Evolutionary conservation across 352 stramenopile genomes (phyloP).

Genomic region (Phytophthora sp.): DNA sequence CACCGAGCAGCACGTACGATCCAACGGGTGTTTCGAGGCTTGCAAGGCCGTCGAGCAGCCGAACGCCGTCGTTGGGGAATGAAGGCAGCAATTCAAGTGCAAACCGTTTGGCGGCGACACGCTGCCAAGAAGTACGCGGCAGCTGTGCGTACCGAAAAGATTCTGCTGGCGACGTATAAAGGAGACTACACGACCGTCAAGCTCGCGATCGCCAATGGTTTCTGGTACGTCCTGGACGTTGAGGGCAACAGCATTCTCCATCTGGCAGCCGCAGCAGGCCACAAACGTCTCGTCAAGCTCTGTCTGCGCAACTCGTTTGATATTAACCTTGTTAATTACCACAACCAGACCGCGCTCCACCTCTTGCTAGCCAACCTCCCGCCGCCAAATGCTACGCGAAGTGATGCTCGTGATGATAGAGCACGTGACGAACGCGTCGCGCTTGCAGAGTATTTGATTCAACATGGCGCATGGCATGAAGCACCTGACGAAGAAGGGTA

Average conservation of each 20-base stretch:
- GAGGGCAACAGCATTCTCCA: conserved; percentile 80
- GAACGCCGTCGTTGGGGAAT: conserved; percentile 48
- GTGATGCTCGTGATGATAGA: conserved; percentile 14
- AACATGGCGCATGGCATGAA: conserved; percentile 86
- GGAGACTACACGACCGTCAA: conserved; percentile 79
- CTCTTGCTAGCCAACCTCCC: conserved; percentile 72
- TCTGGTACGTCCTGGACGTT: conserved; percentile 56
- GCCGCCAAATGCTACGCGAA: conserved; percentile 3
- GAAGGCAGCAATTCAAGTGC: conserved; percentile 47
- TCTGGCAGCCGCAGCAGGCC: conserved; percentile 61
- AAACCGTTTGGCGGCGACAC: conserved; percentile 63
- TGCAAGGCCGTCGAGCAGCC: conserved; percentile 43
- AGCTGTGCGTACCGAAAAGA: conserved; percentile 52
- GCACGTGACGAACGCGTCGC: conserved; percentile 49
- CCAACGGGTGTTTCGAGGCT: conserved; percentile 65
- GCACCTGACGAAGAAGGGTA: conserved; percentile 62
- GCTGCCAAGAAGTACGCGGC: conserved; percentile 47
- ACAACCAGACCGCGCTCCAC: conserved; percentile 72
- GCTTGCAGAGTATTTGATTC: conserved; percentile 84
- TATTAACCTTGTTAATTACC: conserved; percentile 67
- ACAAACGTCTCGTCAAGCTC: conserved; percentile 85
- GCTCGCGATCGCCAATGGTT: conserved; percentile 53
- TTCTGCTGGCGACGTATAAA: conserved; percentile 73
- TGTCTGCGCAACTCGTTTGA: conserved; percentile 79
- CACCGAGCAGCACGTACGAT: conserved; percentile 63